Evolutionary conservation across 108 stramenopile species (phyloP).

Genomic region (Craspedostauros australis): DNA sequence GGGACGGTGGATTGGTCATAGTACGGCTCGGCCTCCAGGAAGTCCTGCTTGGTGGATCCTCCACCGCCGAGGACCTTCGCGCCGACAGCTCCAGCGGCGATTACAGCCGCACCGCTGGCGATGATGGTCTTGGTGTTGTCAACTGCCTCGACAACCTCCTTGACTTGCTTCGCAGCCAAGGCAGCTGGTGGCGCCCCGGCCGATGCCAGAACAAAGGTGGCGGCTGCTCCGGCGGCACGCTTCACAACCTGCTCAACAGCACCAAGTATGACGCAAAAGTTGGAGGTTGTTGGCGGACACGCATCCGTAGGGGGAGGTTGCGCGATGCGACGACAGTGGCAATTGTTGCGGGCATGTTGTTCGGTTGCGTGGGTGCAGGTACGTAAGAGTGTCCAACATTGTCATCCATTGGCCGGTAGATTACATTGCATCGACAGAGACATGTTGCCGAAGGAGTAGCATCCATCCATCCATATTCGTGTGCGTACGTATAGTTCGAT

Average conservation of each 20-base stretch:
- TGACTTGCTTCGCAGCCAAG: constrained; percentile 52
- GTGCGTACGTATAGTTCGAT: too few species aligned
- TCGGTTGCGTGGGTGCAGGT: neutral
- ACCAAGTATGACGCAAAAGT: too few species aligned
- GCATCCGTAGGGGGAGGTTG: too few species aligned
- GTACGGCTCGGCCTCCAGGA: constrained; percentile 93
- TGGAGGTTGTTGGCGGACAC: too few species aligned
- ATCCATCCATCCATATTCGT: too few species aligned
- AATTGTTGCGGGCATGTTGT: too few species aligned
- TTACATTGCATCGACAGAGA: neutral
- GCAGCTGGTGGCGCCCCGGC: constrained; percentile 57
- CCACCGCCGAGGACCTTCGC: constrained; percentile 29
- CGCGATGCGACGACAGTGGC: too few species aligned
- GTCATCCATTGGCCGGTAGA: neutral
- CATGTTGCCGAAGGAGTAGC: too few species aligned
- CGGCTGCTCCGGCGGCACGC: constrained; percentile 62
- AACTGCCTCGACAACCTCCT: constrained; percentile 56
- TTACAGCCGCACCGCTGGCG: constrained; percentile 50
- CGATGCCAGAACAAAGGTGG: constrained; percentile 59
- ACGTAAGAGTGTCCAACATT: neutral
- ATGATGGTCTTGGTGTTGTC: constrained; percentile 62
- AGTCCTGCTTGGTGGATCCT: constrained; percentile 74
- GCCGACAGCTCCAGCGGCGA: constrained; percentile 56
- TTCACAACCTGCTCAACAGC: too few species aligned
- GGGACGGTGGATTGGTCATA: constrained; percentile 86